Conservation (phyloP, 805 yeast genomes). For the Kodamaea sagamina region DNA sequence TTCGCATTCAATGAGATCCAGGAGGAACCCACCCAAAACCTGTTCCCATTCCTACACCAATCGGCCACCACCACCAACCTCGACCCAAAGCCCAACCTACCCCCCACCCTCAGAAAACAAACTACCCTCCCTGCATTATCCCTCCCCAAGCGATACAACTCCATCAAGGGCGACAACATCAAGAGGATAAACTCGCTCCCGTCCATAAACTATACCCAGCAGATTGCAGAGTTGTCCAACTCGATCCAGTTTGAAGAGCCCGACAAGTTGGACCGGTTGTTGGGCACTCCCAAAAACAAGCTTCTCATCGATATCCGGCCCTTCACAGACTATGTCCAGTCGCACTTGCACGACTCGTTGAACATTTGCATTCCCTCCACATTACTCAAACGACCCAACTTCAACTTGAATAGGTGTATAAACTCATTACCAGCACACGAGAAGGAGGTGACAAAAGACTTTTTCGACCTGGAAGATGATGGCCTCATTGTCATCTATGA, state of each 20-base stretch:
- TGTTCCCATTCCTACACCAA: slow-evolving; percentile 1
- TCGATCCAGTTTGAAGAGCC: slow-evolving; percentile 21
- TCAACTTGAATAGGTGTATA: slow-evolving; percentile 62
- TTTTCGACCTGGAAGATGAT: slow-evolving; percentile 22
- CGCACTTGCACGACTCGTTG: slow-evolving; percentile 60
- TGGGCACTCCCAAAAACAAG: slow-evolving; percentile 12
- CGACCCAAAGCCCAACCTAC: slow-evolving; percentile 4
- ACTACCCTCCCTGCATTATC: slow-evolving; percentile 24
- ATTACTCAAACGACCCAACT: slow-evolving; percentile 71
- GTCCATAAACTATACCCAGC: slow-evolving; percentile 20
- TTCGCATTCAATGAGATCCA: slow-evolving; percentile 1
- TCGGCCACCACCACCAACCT: too few species aligned
- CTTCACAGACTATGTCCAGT: slow-evolving; percentile 65
- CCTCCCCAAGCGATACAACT: slow-evolving; percentile 18
- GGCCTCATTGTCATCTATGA: slow-evolving; percentile 48
- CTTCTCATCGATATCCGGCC: slow-evolving; percentile 80
- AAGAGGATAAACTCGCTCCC: slow-evolving; percentile 26
- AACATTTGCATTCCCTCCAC: slow-evolving; percentile 92
- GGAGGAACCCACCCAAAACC: slow-evolving; percentile 2
- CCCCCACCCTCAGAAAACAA: slow-evolving; percentile 20
- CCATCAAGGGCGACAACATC: slow-evolving; percentile 25
- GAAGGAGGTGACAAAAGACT: slow-evolving; percentile 41
- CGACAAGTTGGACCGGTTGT: slow-evolving; percentile 18
- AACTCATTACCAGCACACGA: slow-evolving; percentile 60
- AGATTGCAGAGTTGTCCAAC: slow-evolving; percentile 26